These are phyloP conservation scores for Boletus subluridellus DNA, from an alignment of 1,284 basidiomycete genomes.

Conservation along the genomic window DNA sequence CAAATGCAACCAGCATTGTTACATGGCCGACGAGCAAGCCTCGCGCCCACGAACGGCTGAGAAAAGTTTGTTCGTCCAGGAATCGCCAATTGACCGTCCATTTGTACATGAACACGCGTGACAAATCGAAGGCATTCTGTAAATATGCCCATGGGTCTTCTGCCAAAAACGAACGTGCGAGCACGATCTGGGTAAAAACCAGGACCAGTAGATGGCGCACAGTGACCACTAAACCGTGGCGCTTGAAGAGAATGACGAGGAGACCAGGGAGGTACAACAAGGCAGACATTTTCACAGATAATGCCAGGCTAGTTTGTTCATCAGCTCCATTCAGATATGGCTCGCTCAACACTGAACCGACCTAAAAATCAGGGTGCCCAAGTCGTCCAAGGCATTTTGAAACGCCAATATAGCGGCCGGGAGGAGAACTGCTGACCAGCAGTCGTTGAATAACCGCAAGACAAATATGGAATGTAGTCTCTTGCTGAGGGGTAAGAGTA, in stretches of 20 bases:
- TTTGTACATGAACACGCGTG: slow-evolving; percentile 85
- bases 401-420: slow-evolving; percentile 62
- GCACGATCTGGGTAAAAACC: slow-evolving; percentile 51
- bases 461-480: slow-evolving; percentile 92
- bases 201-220: slow-evolving; percentile 56
- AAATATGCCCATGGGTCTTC: slow-evolving; percentile 67
- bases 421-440: slow-evolving; percentile 70
- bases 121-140: slow-evolving; percentile 80
- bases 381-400: slow-evolving; percentile 54
- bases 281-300: slow-evolving; percentile 96
- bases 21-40: slow-evolving; percentile 69
- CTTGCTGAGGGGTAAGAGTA: slow-evolving; percentile 85
- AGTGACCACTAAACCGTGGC: slow-evolving; percentile 60
- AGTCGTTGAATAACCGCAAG: slow-evolving; percentile 94
- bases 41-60: slow-evolving; percentile 61
- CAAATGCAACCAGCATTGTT: slow-evolving; percentile 61
- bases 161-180: slow-evolving; percentile 74
- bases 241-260: slow-evolving; percentile 75
- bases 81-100: slow-evolving; percentile 99
- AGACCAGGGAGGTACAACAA: slow-evolving; percentile 91
- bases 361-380: slow-evolving; percentile 73
- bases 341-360: slow-evolving; percentile 37
- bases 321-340: slow-evolving; percentile 9
- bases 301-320: slow-evolving; percentile 56
- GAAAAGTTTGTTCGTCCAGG: slow-evolving; percentile 71